phyloP scores from a whole-genome alignment of 148 eudicot genomes.

The Camellia lanceoleosa region DNA sequence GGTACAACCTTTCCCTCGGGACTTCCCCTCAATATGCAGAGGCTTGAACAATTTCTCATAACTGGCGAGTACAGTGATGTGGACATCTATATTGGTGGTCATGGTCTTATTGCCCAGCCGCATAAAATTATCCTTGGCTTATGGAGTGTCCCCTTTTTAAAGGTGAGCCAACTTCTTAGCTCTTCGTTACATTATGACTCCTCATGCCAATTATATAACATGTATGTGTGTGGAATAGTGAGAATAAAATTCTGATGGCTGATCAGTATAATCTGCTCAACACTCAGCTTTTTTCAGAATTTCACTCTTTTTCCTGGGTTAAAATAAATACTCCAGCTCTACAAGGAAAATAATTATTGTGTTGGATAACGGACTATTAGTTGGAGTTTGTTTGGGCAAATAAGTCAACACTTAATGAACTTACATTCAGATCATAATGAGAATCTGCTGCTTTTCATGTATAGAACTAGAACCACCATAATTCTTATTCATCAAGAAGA shows the following conservation, averaged over 20 bases:
- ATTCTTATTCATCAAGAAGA: not conserved
- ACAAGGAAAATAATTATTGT: not conserved
- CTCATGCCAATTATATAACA: not conserved
- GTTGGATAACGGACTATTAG: not conserved
- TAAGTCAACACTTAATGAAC: not conserved
- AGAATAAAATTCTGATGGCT: not conserved
- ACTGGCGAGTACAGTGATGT: slow-evolving; percentile 63
- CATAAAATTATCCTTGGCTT: slow-evolving; percentile 76
- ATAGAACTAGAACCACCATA: not conserved
- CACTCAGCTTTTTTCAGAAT: not conserved
- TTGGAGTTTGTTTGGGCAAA: not conserved
- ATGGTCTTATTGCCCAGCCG: slow-evolving; percentile 46
- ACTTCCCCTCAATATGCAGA: slow-evolving; percentile 48
- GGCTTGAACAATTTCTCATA: slow-evolving; percentile 40
- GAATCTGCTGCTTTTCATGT: not conserved
- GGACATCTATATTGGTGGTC: slow-evolving; percentile 57
- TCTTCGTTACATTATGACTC: slow-evolving; percentile 1
- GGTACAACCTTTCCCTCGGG: slow-evolving; percentile 52
- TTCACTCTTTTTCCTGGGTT: not conserved
- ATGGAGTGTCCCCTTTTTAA: slow-evolving; percentile 86
- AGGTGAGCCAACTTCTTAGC: slow-evolving; percentile 44
- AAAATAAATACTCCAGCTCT: not conserved
- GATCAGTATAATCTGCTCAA: not conserved
- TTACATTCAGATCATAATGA: not conserved
- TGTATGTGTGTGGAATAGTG: not conserved